Percentiles rank a stretch among this genome's conserved stretches.
Evolutionary conservation across 768 basidiomycete genomes (phyloP).

Genomic region (Pleurotus tuber-regium): DNA sequence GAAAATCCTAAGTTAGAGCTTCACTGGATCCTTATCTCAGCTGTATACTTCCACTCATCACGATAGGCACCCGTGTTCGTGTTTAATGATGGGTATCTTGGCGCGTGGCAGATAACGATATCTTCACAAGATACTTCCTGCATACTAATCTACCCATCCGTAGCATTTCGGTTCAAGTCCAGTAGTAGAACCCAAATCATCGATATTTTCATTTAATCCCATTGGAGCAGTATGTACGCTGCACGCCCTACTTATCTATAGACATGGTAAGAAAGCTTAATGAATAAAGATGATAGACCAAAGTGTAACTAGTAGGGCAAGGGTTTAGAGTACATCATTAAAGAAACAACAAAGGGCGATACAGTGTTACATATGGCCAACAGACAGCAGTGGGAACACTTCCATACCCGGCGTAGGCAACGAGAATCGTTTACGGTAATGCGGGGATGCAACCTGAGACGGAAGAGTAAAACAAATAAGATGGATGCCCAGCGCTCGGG

Average conservation of each 20-base stretch:
- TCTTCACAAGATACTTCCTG: too few relatives aligned
- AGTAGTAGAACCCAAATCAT: too few relatives aligned
- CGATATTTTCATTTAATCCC: too few relatives aligned
- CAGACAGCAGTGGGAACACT: not conserved
- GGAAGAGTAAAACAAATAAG: not conserved
- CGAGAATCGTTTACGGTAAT: not conserved
- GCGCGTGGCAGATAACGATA: too few relatives aligned
- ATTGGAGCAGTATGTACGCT: too few relatives aligned
- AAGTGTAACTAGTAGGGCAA: not conserved
- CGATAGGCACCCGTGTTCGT: too few relatives aligned
- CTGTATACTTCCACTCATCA: too few relatives aligned
- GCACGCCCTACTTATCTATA: not conserved
- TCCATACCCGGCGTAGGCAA: not conserved
- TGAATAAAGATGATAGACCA: not conserved
- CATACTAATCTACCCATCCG: too few relatives aligned
- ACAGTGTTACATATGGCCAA: constrained; percentile 2
- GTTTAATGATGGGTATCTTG: too few relatives aligned
- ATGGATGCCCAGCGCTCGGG: not conserved
- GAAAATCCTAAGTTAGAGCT: too few relatives aligned
- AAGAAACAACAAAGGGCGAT: constrained; percentile 3
- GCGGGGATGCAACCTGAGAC: not conserved
- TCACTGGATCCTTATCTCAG: too few relatives aligned
- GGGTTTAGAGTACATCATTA: not conserved
- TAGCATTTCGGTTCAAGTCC: too few relatives aligned
- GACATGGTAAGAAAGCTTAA: not conserved